Conservation (phyloP, 768 basidiomycete genomes). For the Guyanaporus albipodus region DNA sequence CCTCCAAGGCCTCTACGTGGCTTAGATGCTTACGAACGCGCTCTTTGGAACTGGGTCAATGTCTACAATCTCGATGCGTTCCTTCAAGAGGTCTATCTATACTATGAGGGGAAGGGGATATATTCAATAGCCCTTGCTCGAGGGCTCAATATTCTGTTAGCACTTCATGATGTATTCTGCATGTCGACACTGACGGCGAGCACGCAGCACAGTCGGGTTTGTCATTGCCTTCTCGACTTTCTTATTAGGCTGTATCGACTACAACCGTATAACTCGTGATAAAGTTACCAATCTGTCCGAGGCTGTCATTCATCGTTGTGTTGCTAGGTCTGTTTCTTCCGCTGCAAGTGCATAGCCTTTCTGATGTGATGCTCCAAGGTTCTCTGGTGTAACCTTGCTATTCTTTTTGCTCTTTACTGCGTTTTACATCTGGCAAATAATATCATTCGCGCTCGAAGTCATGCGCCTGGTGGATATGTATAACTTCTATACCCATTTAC, state of each 20-base stretch:
- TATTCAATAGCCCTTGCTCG: conserved; percentile 90
- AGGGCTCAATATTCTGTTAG: conserved; percentile 92
- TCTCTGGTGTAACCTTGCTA: conserved; percentile 80
- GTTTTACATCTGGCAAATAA: conserved; percentile 87
- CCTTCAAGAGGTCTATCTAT: conserved; percentile 90
- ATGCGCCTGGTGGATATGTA: conserved; percentile 90
- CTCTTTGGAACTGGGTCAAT: conserved; percentile 99
- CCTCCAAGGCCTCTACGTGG: conserved; percentile 55
- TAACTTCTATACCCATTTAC: conserved; percentile 89
- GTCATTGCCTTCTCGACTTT: conserved; percentile 99
- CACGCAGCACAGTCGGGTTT: conserved; percentile 87
- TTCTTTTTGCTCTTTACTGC: conserved; percentile 82
- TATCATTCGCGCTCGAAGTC: conserved; percentile 70
- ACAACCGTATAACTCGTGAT: conserved; percentile 69
- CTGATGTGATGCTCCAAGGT: conserved; percentile 42
- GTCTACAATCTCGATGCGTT: conserved; percentile 96
- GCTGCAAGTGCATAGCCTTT: background rate
- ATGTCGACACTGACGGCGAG: conserved; percentile 22
- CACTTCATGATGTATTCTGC: conserved; percentile 27
- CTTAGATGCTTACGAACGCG: conserved; percentile 81
- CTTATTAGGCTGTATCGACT: conserved; percentile 91
- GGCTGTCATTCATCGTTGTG: conserved; percentile 77
- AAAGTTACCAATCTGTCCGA: conserved; percentile 68
- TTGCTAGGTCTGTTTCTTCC: conserved; percentile 61
- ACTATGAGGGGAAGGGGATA: conserved; percentile 96